Conservation (phyloP, 305 asterid genomes). For the Fraxinus albicans region DNA sequence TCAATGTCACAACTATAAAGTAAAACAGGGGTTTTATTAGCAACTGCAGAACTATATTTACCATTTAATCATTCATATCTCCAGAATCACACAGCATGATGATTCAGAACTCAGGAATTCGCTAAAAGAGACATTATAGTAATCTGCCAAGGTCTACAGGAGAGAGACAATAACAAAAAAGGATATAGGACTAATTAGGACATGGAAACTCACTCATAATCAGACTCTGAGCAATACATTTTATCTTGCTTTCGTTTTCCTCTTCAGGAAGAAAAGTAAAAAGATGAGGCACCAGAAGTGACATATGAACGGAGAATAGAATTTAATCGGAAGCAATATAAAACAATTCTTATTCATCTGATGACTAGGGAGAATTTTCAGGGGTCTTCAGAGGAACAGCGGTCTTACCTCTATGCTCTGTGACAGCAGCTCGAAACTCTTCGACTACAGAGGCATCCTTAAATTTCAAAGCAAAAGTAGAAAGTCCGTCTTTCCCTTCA, state of each 20-base stretch:
- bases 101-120: not conserved
- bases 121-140: not conserved
- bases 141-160: conserved; percentile 9
- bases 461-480: conserved; percentile 87
- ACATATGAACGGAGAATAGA: not conserved
- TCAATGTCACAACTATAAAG: not conserved
- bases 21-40: not conserved
- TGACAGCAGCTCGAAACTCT: conserved; percentile 60
- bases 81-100: not conserved
- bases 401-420: conserved; percentile 44
- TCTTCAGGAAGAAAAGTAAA: not conserved
- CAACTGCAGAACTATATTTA: not conserved
- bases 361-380: conserved; percentile 71
- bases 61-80: not conserved
- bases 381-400: conserved; percentile 57
- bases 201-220: not conserved
- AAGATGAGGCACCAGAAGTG: not conserved
- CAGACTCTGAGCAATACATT: not conserved
- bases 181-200: not conserved
- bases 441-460: conserved; percentile 69
- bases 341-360: conserved; percentile 36
- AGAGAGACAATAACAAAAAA: conserved; percentile 15
- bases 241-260: not conserved
- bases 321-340: not conserved
- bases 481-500: conserved; percentile 69